Base-by-base conservation (phyloP, 1,139 yeast species). In the Hemisphaericaspora xylofermentans region DNA sequence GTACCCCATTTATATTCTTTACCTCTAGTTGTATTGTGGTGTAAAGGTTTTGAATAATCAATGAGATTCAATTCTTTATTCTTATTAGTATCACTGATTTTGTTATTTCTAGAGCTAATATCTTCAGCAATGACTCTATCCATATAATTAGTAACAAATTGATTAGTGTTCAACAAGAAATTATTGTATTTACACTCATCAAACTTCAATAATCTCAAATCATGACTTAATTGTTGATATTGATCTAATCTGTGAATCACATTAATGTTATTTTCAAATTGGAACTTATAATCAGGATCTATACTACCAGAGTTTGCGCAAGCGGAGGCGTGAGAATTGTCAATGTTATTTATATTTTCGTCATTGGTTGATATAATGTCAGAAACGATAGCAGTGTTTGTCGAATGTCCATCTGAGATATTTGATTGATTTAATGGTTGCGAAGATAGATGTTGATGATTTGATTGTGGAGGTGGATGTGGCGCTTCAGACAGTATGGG, bases 81-180 rank as follows among this genome's bases (percentile, higher is more conserved):
- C 31, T 50, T 50, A 35, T 50, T 50, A 8, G 54, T 49, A 28
- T 50, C 54, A 40, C 51, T 46, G 33, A 51, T 51, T 27, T 47
- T 49, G 37, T 51, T 51, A 30, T 48, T 46, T 38, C 60, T 45
- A 35, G 68, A 50, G 33, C 61, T 54, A 35, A 66, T 52, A 49
- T 69, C 65, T 49, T 68, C 71, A 35, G 69, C 60, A 36, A 68
- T 63, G 41, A 61, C 62, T 40, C 72, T 55, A 42, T 69, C 70
- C 34, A 68, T 52, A 51, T 65, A 61, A 50, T 66, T 64, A 40
- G 60, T 48, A 13, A 71, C 53, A 36, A 66, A 47, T 28, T 58
- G 60, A 38, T 57, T 53, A 15, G 68, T 56, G 26, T 54, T 54
- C 24, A 55, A 44, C 46, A 67, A 56, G 17, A 57, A 44, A 36